These are phyloP conservation scores for Populus trichocarpa DNA, from an alignment of 441 rosid species.

Conservation along the genomic window DNA sequence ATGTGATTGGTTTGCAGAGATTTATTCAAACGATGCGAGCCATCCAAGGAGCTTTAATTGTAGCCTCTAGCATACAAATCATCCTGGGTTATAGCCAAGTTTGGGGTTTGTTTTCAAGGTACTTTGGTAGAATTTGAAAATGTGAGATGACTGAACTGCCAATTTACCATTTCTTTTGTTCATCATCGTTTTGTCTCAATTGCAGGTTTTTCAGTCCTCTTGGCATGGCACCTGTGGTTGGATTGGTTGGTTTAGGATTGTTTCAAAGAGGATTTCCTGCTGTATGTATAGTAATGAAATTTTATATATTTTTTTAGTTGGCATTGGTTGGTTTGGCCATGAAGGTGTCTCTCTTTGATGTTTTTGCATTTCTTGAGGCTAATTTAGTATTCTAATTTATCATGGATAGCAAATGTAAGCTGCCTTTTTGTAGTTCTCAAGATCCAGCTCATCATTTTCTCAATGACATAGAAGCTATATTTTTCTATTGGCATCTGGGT, in stretches of 20 bases:
- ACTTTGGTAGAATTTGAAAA: constrained; percentile 6
- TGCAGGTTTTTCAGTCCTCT: constrained; percentile 97
- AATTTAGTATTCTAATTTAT: not conserved
- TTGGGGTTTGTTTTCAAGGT: constrained; percentile 98
- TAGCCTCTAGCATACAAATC: constrained; percentile 95
- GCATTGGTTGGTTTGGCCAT: constrained; percentile 7
- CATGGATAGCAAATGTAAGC: not conserved
- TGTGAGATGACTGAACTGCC: constrained; percentile 3
- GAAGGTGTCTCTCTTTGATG: constrained; percentile 26
- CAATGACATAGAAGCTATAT: not conserved
- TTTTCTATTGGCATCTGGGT: not conserved
- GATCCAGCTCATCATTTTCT: not conserved
- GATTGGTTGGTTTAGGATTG: constrained; percentile 88
- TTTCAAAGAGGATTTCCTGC: constrained; percentile 93
- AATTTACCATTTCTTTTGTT: not conserved
- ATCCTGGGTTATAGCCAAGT: constrained; percentile 94
- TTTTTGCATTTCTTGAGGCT: constrained; percentile 1
- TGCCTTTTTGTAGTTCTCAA: not conserved
- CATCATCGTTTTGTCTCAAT: constrained; percentile 2
- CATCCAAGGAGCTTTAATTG: constrained; percentile 94
- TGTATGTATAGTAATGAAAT: constrained; percentile 36
- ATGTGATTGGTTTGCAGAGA: constrained; percentile 59
- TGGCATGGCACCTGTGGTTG: constrained; percentile 97
- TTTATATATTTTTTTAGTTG: constrained; percentile 1
- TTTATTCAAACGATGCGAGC: constrained; percentile 95